Percentiles rank a stretch among this genome's conserved stretches.
These are phyloP conservation scores for Hypoxylon sp. DNA, from an alignment of 2,329 filamentous ascomycete genomes.

Conservation along the genomic window DNA sequence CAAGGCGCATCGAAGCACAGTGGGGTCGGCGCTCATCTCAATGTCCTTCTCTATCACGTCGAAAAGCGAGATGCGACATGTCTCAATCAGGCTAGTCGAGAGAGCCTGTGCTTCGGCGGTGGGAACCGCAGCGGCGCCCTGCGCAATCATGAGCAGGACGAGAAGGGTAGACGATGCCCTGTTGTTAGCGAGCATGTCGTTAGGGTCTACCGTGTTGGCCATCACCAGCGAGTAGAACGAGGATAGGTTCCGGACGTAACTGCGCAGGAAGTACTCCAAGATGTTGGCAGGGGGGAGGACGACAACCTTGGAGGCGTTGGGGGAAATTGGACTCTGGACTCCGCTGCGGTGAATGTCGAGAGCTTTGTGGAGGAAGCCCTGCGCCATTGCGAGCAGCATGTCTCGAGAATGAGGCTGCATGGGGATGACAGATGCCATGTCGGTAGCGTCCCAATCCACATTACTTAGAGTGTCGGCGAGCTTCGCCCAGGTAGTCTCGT, in stretches of 20 bases:
- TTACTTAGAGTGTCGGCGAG: constrained; percentile 53
- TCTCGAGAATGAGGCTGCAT: constrained; percentile 64
- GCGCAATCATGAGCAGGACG: constrained; percentile 75
- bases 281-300: constrained; percentile 71
- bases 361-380: constrained; percentile 74
- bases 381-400: constrained; percentile 75
- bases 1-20: constrained; percentile 69
- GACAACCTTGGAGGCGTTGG: constrained; percentile 57
- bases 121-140: constrained; percentile 72
- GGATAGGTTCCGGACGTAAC: constrained; percentile 71
- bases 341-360: constrained; percentile 70
- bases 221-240: constrained; percentile 71
- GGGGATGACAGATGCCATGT: constrained; percentile 54
- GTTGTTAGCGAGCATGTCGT: constrained; percentile 72
- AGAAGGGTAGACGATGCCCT: constrained; percentile 71
- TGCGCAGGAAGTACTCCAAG: constrained; percentile 71
- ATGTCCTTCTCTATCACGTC: constrained; percentile 77
- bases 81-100: constrained; percentile 72
- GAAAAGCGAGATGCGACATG: constrained; percentile 75
- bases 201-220: constrained; percentile 68
- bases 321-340: constrained; percentile 51
- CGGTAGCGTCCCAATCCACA: constrained; percentile 48
- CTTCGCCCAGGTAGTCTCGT: constrained; percentile 56
- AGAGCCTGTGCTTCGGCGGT: constrained; percentile 71
- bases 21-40: constrained; percentile 70